Percentiles rank a stretch among this genome's conserved stretches.
These are phyloP conservation scores for Pleurotus giganteus DNA, from an alignment of 768 basidiomycete genomes.

Conservation along the genomic window DNA sequence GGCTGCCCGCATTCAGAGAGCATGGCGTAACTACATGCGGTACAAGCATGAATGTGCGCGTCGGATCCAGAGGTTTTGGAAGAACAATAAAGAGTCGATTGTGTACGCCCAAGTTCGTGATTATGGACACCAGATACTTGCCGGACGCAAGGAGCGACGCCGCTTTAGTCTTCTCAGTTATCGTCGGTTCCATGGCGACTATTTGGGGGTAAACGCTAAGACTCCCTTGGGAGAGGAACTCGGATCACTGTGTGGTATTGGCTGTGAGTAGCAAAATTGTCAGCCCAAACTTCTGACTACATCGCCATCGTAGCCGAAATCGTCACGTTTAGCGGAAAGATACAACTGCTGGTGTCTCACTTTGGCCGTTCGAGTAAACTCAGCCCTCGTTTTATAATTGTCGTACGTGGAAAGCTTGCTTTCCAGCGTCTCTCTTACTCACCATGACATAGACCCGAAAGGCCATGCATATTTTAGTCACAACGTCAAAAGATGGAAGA, in stretches of 20 bases:
- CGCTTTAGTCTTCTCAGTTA: slow-evolving; percentile 93
- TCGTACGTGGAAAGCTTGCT: slow-evolving; percentile 53
- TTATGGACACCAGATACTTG: slow-evolving; percentile 91
- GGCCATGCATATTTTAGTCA: slow-evolving; percentile 76
- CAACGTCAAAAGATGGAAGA: slow-evolving; percentile 59
- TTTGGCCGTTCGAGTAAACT: slow-evolving; percentile 85
- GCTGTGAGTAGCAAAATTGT: slow-evolving; percentile 68
- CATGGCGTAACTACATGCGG: slow-evolving; percentile 93
- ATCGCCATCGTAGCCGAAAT: slow-evolving; percentile 50
- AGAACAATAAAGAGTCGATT: slow-evolving; percentile 92
- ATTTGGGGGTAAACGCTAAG: slow-evolving; percentile 86
- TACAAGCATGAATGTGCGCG: slow-evolving; percentile 94
- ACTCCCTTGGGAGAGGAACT: slow-evolving; percentile 77
- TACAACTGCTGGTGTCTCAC: slow-evolving; percentile 84
- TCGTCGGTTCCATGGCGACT: slow-evolving; percentile 94
- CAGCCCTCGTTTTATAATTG: slow-evolving; percentile 84
- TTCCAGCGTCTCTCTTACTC: background rate
- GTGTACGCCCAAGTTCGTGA: slow-evolving; percentile 90
- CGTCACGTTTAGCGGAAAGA: slow-evolving; percentile 81
- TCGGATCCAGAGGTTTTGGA: slow-evolving; percentile 98
- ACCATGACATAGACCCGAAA: slow-evolving; percentile 64
- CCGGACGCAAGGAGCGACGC: slow-evolving; percentile 88
- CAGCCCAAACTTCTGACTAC: background rate
- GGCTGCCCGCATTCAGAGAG: slow-evolving; percentile 95
- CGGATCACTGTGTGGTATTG: slow-evolving; percentile 66